Evolutionary conservation across 805 yeast species (phyloP).

Genomic region (Saturnispora hagleri): DNA sequence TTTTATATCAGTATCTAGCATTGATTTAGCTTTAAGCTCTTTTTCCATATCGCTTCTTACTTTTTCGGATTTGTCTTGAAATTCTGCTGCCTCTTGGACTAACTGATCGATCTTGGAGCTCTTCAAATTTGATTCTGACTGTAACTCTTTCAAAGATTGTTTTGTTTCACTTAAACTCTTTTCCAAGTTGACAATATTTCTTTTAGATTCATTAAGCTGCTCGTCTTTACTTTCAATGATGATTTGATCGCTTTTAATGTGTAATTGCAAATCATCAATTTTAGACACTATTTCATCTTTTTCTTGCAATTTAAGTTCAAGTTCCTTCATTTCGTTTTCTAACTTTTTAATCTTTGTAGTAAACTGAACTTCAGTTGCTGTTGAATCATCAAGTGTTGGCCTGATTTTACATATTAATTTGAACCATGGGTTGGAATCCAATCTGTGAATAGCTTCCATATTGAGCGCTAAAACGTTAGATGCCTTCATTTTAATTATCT

Average conservation of each 20-base stretch:
- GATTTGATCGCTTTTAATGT: slow-evolving; percentile 25
- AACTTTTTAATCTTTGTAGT: slow-evolving; percentile 46
- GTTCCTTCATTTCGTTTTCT: slow-evolving; percentile 43
- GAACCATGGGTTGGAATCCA: slow-evolving; percentile 69
- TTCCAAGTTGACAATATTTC: slow-evolving; percentile 23
- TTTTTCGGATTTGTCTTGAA: slow-evolving; percentile 13
- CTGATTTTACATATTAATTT: slow-evolving; percentile 58
- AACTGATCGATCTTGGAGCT: background rate
- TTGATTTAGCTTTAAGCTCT: background rate
- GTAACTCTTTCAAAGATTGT: slow-evolving; percentile 17
- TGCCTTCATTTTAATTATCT: slow-evolving; percentile 58
- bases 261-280: slow-evolving; percentile 17
- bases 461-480: slow-evolving; percentile 59
- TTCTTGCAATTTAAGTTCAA: slow-evolving; percentile 25
- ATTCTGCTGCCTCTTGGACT: background rate
- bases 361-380: slow-evolving; percentile 37
- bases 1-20: slow-evolving; percentile 23
- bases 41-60: slow-evolving; percentile 15
- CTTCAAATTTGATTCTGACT: slow-evolving; percentile 19
- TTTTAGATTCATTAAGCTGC: slow-evolving; percentile 30
- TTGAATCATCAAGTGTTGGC: slow-evolving; percentile 48
- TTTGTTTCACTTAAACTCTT: slow-evolving; percentile 14
- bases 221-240: slow-evolving; percentile 33
- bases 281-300: slow-evolving; percentile 31
- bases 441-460: slow-evolving; percentile 41